A percentile compares a stretch with the other conserved stretches of the same genome.
Conservation (phyloP, 140 eudicot species). For the Senecio squalidus region DNA sequence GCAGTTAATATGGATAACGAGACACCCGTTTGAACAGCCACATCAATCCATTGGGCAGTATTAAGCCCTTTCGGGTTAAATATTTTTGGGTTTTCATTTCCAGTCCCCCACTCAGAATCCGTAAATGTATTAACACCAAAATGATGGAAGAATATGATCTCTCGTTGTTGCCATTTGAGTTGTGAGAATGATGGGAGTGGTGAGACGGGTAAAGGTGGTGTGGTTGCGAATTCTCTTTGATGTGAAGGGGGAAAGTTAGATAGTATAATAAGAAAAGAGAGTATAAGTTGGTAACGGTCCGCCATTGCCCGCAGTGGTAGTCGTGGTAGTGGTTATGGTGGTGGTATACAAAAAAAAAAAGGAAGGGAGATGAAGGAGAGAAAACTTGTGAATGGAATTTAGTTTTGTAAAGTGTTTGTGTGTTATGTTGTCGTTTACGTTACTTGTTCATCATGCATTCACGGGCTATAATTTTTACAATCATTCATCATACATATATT, state of each 20-base stretch:
- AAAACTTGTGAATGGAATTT: conserved; percentile 33
- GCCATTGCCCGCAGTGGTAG: conserved; percentile 19
- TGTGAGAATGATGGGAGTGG: conserved; percentile 86
- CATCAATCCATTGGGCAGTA: conserved; percentile 72
- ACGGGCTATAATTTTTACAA: conserved; percentile 23
- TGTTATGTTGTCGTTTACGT: conserved; percentile 35
- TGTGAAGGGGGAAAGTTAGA: conserved; percentile 23
- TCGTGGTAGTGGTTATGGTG: conserved; percentile 7
- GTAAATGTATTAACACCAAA: conserved; percentile 94
- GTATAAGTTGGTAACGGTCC: conserved; percentile 4
- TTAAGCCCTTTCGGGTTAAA: conserved; percentile 67
- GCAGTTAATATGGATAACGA: conserved; percentile 74
- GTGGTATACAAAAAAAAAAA: conserved; percentile 23
- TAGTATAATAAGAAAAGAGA: not conserved
- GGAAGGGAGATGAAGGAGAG: conserved; percentile 5
- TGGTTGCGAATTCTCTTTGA: conserved; percentile 28
- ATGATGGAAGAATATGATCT: conserved; percentile 82
- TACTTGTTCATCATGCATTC: conserved; percentile 23
- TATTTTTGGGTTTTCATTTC: conserved; percentile 59
- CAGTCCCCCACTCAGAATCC: conserved; percentile 87
- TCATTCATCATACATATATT: conserved; percentile 6
- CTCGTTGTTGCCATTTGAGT: conserved; percentile 90
- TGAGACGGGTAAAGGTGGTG: conserved; percentile 79
- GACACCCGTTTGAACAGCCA: conserved; percentile 59
- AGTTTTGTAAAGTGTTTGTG: conserved; percentile 22